phyloP scores from a whole-genome alignment of 2,329 filamentous ascomycete species.

The Ambrosiella xylebori region DNA sequence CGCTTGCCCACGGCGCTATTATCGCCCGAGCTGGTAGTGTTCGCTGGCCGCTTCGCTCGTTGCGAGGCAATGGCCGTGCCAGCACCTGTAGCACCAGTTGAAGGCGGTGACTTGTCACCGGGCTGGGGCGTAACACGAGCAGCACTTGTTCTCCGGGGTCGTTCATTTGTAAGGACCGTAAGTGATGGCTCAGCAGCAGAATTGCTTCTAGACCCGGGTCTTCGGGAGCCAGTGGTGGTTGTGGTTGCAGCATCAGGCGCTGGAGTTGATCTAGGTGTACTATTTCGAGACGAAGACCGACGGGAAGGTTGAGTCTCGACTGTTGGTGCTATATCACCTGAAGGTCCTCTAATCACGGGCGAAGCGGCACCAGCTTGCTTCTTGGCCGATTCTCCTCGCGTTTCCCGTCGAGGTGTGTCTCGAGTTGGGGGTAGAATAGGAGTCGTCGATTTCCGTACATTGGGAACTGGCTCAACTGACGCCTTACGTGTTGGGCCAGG shows the following conservation, averaged over 20 bases:
- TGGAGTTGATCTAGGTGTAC: conserved; percentile 19
- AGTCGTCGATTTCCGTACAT: conserved; percentile 16
- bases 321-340: conserved; percentile 16
- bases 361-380: conserved; percentile 16
- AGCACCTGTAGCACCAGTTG: conserved; percentile 10
- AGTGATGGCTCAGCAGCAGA: conserved; percentile 31
- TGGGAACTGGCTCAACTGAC: neutral
- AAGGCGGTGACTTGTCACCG: conserved; percentile 18
- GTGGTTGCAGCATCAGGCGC: conserved; percentile 17
- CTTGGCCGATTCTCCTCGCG: conserved; percentile 27
- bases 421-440: conserved; percentile 22
- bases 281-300: conserved; percentile 15
- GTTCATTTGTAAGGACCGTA: conserved; percentile 25
- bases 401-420: conserved; percentile 27
- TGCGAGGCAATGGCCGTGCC: conserved; percentile 23
- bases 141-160: conserved; percentile 38
- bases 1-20: conserved; percentile 54
- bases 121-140: conserved; percentile 39
- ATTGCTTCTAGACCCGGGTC: conserved; percentile 36
- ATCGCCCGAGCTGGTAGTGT: conserved; percentile 40
- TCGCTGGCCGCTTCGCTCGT: conserved; percentile 52
- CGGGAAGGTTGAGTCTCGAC: neutral
- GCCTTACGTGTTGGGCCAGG: neutral
- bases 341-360: conserved; percentile 12
- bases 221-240: conserved; percentile 21